Evolutionary conservation across 805 yeast genomes (phyloP).

Genomic region (Saccharomycopsis javanensis): DNA sequence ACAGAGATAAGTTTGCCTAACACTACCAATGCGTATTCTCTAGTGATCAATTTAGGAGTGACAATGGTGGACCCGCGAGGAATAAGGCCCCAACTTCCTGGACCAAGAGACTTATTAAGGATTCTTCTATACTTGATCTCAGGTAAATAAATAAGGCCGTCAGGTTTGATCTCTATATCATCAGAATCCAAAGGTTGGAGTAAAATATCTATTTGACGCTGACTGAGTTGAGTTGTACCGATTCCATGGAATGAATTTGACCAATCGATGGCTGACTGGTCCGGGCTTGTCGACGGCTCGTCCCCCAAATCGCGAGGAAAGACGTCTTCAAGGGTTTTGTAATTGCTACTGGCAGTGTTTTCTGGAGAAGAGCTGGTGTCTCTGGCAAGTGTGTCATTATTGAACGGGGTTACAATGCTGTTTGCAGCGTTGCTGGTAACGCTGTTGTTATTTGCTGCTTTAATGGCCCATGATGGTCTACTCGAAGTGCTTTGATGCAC

Average conservation of each 20-base stretch:
- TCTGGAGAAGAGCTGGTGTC: background rate
- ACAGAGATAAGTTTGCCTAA: constrained; percentile 83
- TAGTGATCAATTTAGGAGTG: constrained; percentile 63
- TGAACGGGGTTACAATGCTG: background rate
- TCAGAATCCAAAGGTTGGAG: constrained; percentile 50
- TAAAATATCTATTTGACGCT: constrained; percentile 49
- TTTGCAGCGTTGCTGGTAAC: background rate
- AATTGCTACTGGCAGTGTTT: background rate
- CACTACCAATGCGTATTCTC: constrained; percentile 85
- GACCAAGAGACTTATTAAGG: constrained; percentile 86
- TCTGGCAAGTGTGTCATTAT: too few species aligned
- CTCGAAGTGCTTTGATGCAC: background rate
- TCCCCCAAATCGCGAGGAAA: background rate
- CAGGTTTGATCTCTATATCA: constrained; percentile 93
- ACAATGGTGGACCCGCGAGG: constrained; percentile 82
- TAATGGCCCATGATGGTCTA: background rate
- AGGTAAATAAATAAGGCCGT: constrained; percentile 84
- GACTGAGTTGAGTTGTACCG: constrained; percentile 67
- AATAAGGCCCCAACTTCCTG: constrained; percentile 98
- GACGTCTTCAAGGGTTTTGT: background rate
- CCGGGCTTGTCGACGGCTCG: background rate
- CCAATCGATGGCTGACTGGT: constrained; percentile 47
- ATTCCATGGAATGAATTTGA: constrained; percentile 78
- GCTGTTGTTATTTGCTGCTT: background rate
- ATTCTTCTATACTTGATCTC: constrained; percentile 92